Conservation (phyloP, 805 yeast species). For the Nematodospora valgi region DNA sequence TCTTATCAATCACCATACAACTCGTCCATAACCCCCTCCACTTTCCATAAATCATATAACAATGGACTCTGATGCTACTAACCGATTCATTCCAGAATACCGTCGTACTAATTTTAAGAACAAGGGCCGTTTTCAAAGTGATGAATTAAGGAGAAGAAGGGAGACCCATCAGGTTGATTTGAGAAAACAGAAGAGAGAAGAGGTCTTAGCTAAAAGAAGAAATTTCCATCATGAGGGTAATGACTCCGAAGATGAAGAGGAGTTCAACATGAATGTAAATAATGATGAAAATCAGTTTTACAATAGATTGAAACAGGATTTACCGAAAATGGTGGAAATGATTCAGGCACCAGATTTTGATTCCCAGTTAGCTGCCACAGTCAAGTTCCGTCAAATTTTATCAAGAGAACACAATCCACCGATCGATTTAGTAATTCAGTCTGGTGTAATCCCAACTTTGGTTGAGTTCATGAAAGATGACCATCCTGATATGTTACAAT, state of each 20-base stretch:
- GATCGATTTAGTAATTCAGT: conserved; percentile 84
- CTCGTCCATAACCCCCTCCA: conserved; percentile 1
- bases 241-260: conserved; percentile 44
- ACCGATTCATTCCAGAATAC: conserved; percentile 92
- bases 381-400: conserved; percentile 87
- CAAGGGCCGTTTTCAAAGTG: conserved; percentile 89
- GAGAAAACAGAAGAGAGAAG: conserved; percentile 95
- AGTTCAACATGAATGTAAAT: conserved; percentile 27
- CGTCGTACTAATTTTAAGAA: conserved; percentile 96
- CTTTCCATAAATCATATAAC: conserved; percentile 6
- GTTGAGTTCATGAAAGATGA: conserved; percentile 74
- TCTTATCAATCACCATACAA: conserved; percentile 4
- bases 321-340: conserved; percentile 82
- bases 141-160: conserved; percentile 95
- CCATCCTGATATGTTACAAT: conserved; percentile 83
- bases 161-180: conserved; percentile 96
- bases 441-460: conserved; percentile 90
- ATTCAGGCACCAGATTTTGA: conserved; percentile 74
- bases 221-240: conserved; percentile 50
- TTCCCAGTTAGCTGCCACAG: conserved; percentile 81
- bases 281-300: conserved; percentile 43
- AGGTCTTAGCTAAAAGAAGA: conserved; percentile 89
- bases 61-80: conserved; percentile 76
- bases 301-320: conserved; percentile 49
- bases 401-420: conserved; percentile 97